A percentile compares a stretch with the other conserved stretches of the same genome.
Conservation (phyloP, 2,329 filamentous ascomycete species). For the Cytospora piceicola region DNA sequence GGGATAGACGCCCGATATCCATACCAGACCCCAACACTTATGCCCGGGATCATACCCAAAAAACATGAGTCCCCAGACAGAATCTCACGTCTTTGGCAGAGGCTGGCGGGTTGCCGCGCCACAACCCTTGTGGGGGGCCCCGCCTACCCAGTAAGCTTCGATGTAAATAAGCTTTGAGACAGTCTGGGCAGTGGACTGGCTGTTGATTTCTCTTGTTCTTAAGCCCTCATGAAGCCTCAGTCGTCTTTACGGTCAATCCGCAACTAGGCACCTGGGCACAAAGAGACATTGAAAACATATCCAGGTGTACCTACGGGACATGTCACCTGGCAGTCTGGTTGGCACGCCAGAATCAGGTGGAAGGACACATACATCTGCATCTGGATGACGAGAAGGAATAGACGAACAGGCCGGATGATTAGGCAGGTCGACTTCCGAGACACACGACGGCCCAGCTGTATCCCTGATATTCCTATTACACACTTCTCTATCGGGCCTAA, state of each 20-base stretch:
- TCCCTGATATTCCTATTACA: background rate
- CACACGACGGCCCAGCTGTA: background rate
- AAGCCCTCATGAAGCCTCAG: constrained; percentile 1
- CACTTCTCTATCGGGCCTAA: too few relatives aligned
- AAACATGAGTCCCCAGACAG: background rate
- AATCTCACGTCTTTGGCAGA: background rate
- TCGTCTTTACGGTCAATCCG: constrained; percentile 4
- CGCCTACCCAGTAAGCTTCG: background rate
- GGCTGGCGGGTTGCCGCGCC: constrained; percentile 9
- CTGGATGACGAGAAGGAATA: background rate
- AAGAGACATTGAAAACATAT: background rate
- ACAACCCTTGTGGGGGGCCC: constrained; percentile 12
- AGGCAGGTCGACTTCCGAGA: background rate
- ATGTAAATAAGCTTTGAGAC: background rate
- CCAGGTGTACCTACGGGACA: background rate
- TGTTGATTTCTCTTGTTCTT: background rate
- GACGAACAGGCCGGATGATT: background rate
- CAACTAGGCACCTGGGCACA: background rate
- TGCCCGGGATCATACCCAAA: constrained; percentile 5
- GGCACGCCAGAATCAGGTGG: background rate
- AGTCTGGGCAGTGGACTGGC: background rate
- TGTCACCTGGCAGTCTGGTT: too few relatives aligned
- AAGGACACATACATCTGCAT: too few relatives aligned
- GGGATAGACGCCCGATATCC: constrained; percentile 5
- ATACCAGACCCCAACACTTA: background rate